Evolutionary conservation across 108 stramenopile genomes (phyloP), one percentile per base, ranked within the genome.

Genomic region (Conticribra weissflogii): DNA sequence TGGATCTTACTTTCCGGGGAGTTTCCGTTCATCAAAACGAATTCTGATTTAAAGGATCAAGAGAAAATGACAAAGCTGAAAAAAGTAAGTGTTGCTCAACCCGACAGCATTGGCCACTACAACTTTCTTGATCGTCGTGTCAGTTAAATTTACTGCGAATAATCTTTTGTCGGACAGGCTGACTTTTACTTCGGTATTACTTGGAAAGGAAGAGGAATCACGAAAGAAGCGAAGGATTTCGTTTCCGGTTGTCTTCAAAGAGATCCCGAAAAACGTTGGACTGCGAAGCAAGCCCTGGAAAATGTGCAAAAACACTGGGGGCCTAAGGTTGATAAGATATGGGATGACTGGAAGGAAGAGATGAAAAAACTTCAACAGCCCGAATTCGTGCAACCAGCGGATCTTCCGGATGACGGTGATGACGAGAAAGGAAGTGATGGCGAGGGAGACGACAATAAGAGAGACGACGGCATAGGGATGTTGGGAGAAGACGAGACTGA

Each of bases 1-100:
- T 96, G 85, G 63, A 85, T 95, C 58, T 56, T 96, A 30, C 79
- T 96, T 4, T 88, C 77, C 3, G 83, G 83, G 19, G 81, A 85
- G 14, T 75, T 82, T 23, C 84, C 84, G 23, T 84, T 81, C 28
- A 32, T 86, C 30, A 84, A 79, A 52, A 68, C 51, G 27, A 30
- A 57, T 41, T 47, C 48, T 21, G 82, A 86, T 59, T 46, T 86
- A 55, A 70, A 63, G 53, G 72, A 86, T 56, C 34, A 77, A 15
- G 49, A 59, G 24, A 72, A 71, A 58, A 71, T 72, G 64, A 60
- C 68, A 8, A 65, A 27, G 27, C 59, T 81, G 57, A 71, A 74
- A 53, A 52, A 70, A 65, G 77, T 78, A 44, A 50, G 77, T 60
- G 12, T 34, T 44, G 12, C 33, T 19, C 48, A 17, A 49, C 7